These are phyloP conservation scores for Xerocomus nothofagi DNA, from an alignment of 1,284 basidiomycete species.

Conservation along the genomic window DNA sequence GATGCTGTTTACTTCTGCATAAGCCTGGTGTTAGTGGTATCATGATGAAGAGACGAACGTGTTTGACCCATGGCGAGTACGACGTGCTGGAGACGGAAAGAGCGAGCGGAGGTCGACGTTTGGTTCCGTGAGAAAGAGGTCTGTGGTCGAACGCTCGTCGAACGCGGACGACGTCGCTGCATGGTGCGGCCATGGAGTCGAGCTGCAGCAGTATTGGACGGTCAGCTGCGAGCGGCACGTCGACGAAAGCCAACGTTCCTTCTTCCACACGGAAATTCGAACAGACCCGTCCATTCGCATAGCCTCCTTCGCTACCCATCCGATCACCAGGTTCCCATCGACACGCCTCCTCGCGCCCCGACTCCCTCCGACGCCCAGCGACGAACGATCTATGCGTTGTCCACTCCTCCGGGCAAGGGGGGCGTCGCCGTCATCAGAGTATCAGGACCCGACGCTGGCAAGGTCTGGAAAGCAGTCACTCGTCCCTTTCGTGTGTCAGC, in stretches of 20 bases:
- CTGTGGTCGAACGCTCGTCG: too few species aligned
- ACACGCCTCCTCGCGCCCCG: conserved; percentile 7
- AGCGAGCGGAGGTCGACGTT: neutral
- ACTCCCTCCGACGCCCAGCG: conserved; percentile 59
- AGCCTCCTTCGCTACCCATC: conserved; percentile 14
- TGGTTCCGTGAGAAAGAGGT: conserved; percentile 23
- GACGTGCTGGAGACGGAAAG: conserved; percentile 3
- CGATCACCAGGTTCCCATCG: neutral
- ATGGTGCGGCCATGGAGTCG: conserved; percentile 28
- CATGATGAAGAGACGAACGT: conserved; percentile 48
- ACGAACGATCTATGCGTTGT: conserved; percentile 81
- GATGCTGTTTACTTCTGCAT: conserved; percentile 53
- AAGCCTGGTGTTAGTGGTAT: conserved; percentile 6
- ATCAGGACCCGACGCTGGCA: conserved; percentile 69
- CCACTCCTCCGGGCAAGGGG: conserved; percentile 80
- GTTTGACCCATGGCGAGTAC: conserved; percentile 66
- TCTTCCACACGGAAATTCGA: conserved; percentile 31
- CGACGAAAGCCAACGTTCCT: conserved; percentile 8
- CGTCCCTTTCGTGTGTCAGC: conserved; percentile 13
- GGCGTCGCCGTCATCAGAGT: conserved; percentile 82
- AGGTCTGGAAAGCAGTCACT: conserved; percentile 58
- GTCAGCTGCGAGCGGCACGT: conserved; percentile 3
- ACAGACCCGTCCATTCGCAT: conserved; percentile 16
- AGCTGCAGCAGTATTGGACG: conserved; percentile 4
- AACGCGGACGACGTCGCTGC: neutral